phyloP scores from a whole-genome alignment of 1,139 yeast genomes.

The Hyphopichia khmerensis region DNA sequence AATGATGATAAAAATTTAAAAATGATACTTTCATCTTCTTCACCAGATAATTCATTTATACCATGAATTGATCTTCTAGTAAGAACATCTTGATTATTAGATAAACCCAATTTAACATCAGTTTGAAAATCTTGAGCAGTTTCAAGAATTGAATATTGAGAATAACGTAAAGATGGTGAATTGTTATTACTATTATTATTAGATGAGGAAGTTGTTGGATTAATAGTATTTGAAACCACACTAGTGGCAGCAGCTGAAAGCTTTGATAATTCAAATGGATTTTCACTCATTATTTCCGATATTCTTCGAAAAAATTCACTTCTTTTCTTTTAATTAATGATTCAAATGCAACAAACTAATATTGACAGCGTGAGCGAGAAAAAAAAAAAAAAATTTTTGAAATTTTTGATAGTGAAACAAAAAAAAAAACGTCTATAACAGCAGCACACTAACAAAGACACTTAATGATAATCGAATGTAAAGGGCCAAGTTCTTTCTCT shows the following conservation, averaged over 20 bases:
- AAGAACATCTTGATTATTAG: constrained; percentile 65
- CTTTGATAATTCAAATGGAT: constrained; percentile 23
- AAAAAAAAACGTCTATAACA: not conserved
- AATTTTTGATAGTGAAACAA: too few species aligned
- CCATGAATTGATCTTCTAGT: constrained; percentile 78
- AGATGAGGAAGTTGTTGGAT: not conserved
- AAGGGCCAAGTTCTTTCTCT: too few species aligned
- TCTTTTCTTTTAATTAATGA: too few species aligned
- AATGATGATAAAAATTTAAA: constrained; percentile 75
- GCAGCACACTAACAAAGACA: too few species aligned
- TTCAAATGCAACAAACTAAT: not conserved
- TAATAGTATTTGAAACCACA: not conserved
- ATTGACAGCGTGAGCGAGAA: not conserved
- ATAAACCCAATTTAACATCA: constrained; percentile 56
- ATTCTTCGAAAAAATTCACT: too few species aligned
- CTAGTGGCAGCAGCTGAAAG: not conserved
- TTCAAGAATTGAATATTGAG: constrained; percentile 59
- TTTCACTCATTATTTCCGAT: constrained; percentile 28
- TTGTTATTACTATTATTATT: constrained; percentile 9
- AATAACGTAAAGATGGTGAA: constrained; percentile 53
- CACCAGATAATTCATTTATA: constrained; percentile 64
- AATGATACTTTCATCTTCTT: constrained; percentile 72
- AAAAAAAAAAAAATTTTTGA: too few species aligned
- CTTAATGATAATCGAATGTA: too few species aligned
- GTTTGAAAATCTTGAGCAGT: constrained; percentile 64